phyloP scores from a whole-genome alignment of 768 basidiomycete genomes.

The Lactarius hengduanensis region DNA sequence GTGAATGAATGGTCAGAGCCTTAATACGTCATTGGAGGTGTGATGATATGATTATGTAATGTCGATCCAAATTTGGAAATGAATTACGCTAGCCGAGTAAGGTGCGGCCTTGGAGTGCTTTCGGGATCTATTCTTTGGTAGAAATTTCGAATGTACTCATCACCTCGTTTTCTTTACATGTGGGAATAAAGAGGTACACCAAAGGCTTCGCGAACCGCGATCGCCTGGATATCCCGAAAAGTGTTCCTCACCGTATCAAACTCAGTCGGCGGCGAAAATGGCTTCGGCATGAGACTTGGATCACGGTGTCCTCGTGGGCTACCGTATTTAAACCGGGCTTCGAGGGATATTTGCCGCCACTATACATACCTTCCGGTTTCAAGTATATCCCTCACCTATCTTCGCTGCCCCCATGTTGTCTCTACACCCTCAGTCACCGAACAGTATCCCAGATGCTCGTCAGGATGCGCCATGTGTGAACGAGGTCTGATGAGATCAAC shows the following conservation, averaged over 20 bases:
- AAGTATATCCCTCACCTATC: not conserved
- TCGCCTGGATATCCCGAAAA: not conserved
- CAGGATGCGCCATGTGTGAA: constrained; percentile 13
- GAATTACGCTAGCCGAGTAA: not conserved
- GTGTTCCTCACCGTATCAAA: not conserved
- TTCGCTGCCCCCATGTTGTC: constrained; percentile 16
- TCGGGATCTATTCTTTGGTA: not conserved
- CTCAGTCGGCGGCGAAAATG: not conserved
- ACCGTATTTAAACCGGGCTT: constrained; percentile 6
- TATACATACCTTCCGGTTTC: constrained; percentile 2
- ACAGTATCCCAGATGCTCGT: not conserved
- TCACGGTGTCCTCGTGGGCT: not conserved
- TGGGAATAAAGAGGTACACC: not conserved
- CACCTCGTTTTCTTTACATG: not conserved
- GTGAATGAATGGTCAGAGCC: not conserved
- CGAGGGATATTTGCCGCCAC: constrained; percentile 21
- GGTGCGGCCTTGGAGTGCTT: not conserved
- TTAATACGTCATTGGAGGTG: constrained; percentile 1
- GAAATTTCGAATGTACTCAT: not conserved
- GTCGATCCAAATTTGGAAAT: not conserved
- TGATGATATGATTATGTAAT: not conserved
- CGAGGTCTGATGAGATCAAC: constrained; percentile 21
- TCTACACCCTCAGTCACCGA: constrained; percentile 10
- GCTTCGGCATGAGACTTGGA: constrained; percentile 7
- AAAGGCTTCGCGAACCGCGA: not conserved